Evolutionary conservation across 306 rosid genomes (phyloP).

Genomic region (Trichosanthes cucumerina): DNA sequence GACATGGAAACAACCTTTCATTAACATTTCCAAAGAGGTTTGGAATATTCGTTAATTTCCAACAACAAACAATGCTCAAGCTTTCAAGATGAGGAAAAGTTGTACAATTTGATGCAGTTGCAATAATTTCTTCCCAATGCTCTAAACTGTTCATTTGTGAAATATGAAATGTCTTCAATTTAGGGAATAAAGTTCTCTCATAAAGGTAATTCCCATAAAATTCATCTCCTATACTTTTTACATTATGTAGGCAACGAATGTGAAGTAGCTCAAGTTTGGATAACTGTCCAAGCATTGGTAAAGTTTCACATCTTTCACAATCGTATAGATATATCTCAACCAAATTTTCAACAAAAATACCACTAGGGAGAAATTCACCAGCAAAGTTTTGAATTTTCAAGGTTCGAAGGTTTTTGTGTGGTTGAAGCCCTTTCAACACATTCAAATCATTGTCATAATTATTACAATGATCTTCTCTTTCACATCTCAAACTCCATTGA

Average conservation of each 20-base stretch:
- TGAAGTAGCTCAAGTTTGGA: neutral
- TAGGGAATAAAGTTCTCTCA: neutral
- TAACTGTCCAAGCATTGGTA: conserved; percentile 2
- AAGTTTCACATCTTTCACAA: neutral
- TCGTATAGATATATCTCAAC: neutral
- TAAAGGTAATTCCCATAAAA: neutral
- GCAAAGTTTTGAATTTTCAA: neutral
- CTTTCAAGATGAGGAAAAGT: neutral
- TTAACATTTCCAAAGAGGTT: neutral
- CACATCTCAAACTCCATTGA: neutral
- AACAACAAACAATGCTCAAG: neutral
- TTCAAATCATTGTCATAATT: neutral
- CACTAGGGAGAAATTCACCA: neutral
- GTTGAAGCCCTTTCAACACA: conserved; percentile 9
- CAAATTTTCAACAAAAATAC: neutral
- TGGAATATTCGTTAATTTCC: neutral
- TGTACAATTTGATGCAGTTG: neutral
- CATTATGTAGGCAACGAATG: neutral
- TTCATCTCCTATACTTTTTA: neutral
- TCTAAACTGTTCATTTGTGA: neutral
- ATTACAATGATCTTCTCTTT: neutral
- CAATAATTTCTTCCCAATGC: neutral
- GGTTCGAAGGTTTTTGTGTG: conserved; percentile 4
- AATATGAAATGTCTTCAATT: neutral
- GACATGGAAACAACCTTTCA: neutral